A percentile compares a stretch with the other conserved stretches of the same genome.
Conservation (phyloP, 441 rosid species). For the Populus hybrid region DNA sequence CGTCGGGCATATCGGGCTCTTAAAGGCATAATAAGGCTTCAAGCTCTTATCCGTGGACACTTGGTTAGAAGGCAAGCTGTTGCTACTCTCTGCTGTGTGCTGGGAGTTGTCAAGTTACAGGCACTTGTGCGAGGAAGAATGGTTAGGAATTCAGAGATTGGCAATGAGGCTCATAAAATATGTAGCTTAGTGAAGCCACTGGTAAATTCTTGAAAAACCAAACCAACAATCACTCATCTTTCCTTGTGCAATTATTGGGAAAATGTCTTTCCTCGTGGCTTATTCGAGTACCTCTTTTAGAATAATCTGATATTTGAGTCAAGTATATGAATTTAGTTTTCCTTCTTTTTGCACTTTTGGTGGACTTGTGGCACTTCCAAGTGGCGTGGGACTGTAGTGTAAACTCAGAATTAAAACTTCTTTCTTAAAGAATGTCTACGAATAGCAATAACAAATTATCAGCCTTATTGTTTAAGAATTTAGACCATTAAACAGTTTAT, state of each 20-base stretch:
- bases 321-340: neutral
- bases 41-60: conserved; percentile 94
- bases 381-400: neutral
- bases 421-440: neutral
- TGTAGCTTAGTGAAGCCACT: conserved; percentile 32
- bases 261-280: neutral
- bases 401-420: neutral
- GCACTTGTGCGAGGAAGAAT: conserved; percentile 66
- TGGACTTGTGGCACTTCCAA: neutral
- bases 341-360: neutral
- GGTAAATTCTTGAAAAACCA: conserved; percentile 41
- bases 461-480: too few relatives aligned
- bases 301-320: neutral
- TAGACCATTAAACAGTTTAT: neutral
- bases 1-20: conserved; percentile 63
- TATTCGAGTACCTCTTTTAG: neutral
- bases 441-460: neutral
- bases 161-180: conserved; percentile 43
- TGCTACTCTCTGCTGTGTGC: conserved; percentile 81
- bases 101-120: conserved; percentile 91
- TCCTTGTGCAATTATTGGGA: conserved; percentile 1
- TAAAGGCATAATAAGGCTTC: conserved; percentile 81
- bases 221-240: conserved; percentile 1
- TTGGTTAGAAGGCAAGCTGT: conserved; percentile 87
- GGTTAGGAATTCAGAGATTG: conserved; percentile 56